phyloP scores from a whole-genome alignment of 805 yeast genomes.

The Candida succiphila region DNA sequence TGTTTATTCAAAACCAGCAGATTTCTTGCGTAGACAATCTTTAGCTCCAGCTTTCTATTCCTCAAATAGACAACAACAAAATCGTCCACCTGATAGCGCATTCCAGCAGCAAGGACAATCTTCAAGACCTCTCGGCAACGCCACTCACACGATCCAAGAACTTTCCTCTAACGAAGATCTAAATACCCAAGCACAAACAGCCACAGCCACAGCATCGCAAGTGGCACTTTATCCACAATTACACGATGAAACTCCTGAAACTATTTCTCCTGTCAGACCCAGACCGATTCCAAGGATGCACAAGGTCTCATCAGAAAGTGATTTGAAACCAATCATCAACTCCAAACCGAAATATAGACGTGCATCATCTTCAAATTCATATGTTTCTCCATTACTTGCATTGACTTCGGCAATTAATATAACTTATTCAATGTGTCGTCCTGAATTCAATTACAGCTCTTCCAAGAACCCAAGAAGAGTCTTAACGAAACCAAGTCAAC shows the following conservation, averaged over 20 bases:
- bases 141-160: neutral
- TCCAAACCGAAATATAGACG: constrained; percentile 61
- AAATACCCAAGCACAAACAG: neutral
- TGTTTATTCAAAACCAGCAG: constrained; percentile 7
- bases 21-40: constrained; percentile 19
- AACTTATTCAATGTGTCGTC: constrained; percentile 78
- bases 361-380: constrained; percentile 47
- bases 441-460: constrained; percentile 72
- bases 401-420: constrained; percentile 68
- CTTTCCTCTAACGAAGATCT: neutral
- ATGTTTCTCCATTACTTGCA: constrained; percentile 73
- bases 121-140: too few species aligned
- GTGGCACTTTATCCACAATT: constrained; percentile 9
- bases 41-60: constrained; percentile 16
- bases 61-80: constrained; percentile 2
- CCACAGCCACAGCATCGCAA: constrained; percentile 4
- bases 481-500: constrained; percentile 85
- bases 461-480: constrained; percentile 87
- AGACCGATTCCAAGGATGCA: constrained; percentile 36
- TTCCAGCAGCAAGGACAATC: neutral
- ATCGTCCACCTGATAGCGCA: neutral
- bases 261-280: neutral
- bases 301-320: constrained; percentile 32
- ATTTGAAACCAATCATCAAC: constrained; percentile 52
- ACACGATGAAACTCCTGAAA: constrained; percentile 1